Evolutionary conservation across 2,329 filamentous ascomycete species (phyloP).

Genomic region (Trichoderma polysporum): DNA sequence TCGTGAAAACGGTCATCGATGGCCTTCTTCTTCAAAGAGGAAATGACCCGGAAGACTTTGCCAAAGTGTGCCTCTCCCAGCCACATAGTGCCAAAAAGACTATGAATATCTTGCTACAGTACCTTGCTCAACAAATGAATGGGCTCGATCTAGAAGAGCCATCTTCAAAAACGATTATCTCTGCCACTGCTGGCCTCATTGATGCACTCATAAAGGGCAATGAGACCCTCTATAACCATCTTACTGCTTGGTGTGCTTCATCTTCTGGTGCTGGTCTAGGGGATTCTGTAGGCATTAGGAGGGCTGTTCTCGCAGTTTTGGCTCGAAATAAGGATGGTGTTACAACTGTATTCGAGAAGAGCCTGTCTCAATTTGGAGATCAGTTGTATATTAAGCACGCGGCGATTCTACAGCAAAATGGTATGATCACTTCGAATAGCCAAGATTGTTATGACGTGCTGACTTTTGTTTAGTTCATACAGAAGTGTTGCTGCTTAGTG

Average conservation of each 20-base stretch:
- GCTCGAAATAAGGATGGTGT: constrained; percentile 53
- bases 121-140: constrained; percentile 47
- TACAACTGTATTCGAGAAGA: constrained; percentile 62
- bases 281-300: constrained; percentile 62
- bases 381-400: constrained; percentile 83
- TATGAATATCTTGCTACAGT: constrained; percentile 33
- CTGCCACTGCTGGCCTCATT: constrained; percentile 60
- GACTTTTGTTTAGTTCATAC: constrained; percentile 64
- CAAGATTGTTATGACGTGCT: constrained; percentile 18
- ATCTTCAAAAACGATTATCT: constrained; percentile 42
- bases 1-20: constrained; percentile 40
- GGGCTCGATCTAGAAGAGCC: constrained; percentile 34
- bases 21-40: constrained; percentile 38
- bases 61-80: constrained; percentile 33
- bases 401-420: constrained; percentile 84
- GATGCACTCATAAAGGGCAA: constrained; percentile 48
- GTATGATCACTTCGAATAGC: constrained; percentile 44
- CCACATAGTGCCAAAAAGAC: constrained; percentile 30
- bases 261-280: constrained; percentile 65
- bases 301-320: constrained; percentile 62
- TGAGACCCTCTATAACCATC: constrained; percentile 48
- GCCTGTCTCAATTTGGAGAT: constrained; percentile 75
- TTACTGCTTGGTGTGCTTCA: constrained; percentile 65
- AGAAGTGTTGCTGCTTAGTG: constrained; percentile 73
- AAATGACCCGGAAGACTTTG: constrained; percentile 29